Evolutionary conservation across 306 rosid genomes (phyloP).

Genomic region (Trichosanthes truncata): DNA sequence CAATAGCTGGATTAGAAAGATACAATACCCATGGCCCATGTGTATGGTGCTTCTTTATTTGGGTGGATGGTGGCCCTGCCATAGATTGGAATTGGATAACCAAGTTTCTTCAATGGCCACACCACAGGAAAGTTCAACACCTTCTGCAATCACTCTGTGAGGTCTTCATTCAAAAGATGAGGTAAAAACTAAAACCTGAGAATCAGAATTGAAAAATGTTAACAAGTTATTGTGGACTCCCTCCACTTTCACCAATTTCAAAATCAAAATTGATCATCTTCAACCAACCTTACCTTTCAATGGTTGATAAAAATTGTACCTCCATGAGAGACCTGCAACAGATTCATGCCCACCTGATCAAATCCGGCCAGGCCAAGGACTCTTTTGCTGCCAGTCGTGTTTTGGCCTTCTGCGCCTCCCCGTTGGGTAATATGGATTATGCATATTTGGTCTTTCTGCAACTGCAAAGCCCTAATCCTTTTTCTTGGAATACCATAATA

Average conservation of each 20-base stretch:
- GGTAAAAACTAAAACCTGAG: background rate
- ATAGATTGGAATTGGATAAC: background rate
- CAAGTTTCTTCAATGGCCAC: slow-evolving; percentile 5
- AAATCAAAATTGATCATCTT: slow-evolving; percentile 60
- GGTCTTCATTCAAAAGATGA: background rate
- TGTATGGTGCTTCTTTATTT: background rate
- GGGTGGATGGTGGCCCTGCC: slow-evolving; percentile 3
- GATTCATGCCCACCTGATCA: slow-evolving; percentile 53
- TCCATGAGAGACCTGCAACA: slow-evolving; percentile 64
- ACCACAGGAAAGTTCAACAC: background rate
- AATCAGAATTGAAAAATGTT: slow-evolving; percentile 12
- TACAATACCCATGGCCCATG: background rate
- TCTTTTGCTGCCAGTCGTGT: slow-evolving; percentile 46
- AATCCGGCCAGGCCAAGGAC: slow-evolving; percentile 50
- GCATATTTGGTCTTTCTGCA: slow-evolving; percentile 47
- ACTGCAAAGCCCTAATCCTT: slow-evolving; percentile 44
- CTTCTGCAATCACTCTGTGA: background rate
- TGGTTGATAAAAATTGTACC: slow-evolving; percentile 58
- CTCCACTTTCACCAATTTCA: slow-evolving; percentile 40
- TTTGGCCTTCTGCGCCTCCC: slow-evolving; percentile 58
- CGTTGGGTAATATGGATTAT: slow-evolving; percentile 55
- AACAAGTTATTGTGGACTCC: slow-evolving; percentile 24
- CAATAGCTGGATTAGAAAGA: background rate
- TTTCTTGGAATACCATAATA: slow-evolving; percentile 71
- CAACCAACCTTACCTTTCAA: slow-evolving; percentile 46